These are phyloP conservation scores for Plasmodium gaboni DNA, from an alignment of 169 alveolate genomes.

Conservation along the genomic window DNA sequence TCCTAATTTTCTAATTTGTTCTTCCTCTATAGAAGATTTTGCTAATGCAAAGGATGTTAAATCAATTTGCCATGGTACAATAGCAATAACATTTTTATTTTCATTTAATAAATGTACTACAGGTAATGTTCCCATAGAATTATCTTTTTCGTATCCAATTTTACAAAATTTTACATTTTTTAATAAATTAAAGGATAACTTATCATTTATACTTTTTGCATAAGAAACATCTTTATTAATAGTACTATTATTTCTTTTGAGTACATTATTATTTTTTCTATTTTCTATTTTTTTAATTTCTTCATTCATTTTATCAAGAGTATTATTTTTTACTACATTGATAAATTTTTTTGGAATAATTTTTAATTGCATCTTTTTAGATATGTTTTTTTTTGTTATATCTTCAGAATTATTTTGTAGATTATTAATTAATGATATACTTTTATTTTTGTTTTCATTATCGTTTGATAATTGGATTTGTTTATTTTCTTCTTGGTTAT, in stretches of 20 bases:
- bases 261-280: not conserved
- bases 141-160: conserved; percentile 59
- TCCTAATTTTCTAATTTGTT: conserved; percentile 55
- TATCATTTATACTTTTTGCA: conserved; percentile 58
- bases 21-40: conserved; percentile 78
- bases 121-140: conserved; percentile 57
- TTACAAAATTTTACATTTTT: conserved; percentile 69
- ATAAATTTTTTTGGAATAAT: conserved; percentile 17
- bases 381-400: conserved; percentile 9
- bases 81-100: conserved; percentile 35
- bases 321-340: conserved; percentile 10
- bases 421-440: not conserved
- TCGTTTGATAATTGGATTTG: not conserved
- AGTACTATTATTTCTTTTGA: too few relatives aligned
- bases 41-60: conserved; percentile 60
- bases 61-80: conserved; percentile 74
- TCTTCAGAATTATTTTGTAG: not conserved
- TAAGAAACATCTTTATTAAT: conserved; percentile 9
- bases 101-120: conserved; percentile 58
- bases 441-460: not conserved
- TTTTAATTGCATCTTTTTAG: conserved; percentile 18
- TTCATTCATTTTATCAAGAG: not conserved
- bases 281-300: conserved; percentile 7
- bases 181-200: conserved; percentile 68
- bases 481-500: conserved; percentile 14